phyloP scores from a whole-genome alignment of 2,329 filamentous ascomycete genomes.

The Fragosphaeria purpurea region DNA sequence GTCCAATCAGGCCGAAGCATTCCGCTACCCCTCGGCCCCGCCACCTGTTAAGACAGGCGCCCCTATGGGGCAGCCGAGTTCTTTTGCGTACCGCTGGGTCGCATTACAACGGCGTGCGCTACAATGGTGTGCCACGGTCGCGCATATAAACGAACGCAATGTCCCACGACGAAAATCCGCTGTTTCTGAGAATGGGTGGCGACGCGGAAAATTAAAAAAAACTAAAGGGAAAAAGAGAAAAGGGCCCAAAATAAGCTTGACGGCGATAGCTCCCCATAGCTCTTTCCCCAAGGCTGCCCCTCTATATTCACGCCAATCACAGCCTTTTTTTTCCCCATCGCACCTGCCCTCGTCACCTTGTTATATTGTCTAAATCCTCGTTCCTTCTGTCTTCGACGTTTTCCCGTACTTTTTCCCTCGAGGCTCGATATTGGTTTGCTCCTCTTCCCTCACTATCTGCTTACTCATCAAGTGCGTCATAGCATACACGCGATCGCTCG shows the following conservation, averaged over 20 bases:
- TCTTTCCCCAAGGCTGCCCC: neutral
- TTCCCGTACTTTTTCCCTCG: no score
- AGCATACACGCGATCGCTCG: no score
- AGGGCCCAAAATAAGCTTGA: slow-evolving; percentile 1
- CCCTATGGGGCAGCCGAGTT: no score
- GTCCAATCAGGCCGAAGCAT: neutral
- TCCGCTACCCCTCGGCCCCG: no score
- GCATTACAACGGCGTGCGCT: slow-evolving; percentile 11
- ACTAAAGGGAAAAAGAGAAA: slow-evolving; percentile 1
- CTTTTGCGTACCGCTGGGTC: slow-evolving; percentile 3
- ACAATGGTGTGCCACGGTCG: slow-evolving; percentile 19
- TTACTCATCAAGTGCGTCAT: no score
- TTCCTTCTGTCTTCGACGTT: neutral
- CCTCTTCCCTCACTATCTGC: no score
- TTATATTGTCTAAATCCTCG: neutral
- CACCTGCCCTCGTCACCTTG: neutral
- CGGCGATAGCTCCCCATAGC: slow-evolving; percentile 3
- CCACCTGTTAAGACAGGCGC: neutral
- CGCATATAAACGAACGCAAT: slow-evolving; percentile 39
- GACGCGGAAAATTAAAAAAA: slow-evolving; percentile 1
- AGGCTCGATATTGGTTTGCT: no score
- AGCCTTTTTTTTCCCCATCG: neutral
- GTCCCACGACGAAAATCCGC: slow-evolving; percentile 26
- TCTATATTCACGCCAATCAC: slow-evolving; percentile 2
- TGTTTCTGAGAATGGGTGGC: slow-evolving; percentile 7